Evolutionary conservation across 2,329 filamentous ascomycete species (phyloP), one percentile per base, ranked within the genome.

Genomic region (Pseudopyrenochaeta lycopersici): DNA sequence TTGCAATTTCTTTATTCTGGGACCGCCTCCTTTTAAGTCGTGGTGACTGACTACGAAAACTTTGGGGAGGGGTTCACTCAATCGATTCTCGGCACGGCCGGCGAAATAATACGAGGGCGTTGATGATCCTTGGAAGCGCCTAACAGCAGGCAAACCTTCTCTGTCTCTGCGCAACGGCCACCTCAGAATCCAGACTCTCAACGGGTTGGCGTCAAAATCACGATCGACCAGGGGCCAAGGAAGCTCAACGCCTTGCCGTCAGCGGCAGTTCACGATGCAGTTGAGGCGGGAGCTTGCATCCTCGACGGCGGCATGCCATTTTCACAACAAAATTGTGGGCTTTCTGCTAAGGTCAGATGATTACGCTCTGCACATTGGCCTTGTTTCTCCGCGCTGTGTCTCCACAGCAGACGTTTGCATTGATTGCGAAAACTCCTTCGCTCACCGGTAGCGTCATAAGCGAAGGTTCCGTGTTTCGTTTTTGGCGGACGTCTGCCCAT

Each of bases 381-480:
- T 27, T 27, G 23, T 27, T 27, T 9, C 23, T 27, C 23, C 9
- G 23, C 23, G 23, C 9, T 27, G 33, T 36, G 33, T 36, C 33
- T 36, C 33, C 33, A 36, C 17, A 38, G 20, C 10, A 10, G 41
- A 46, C 29, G 17, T 39, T 47, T 41, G 32, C 41, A 44, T 32
- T 9, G 14, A 46, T 7, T 36, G 21, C 11, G 18, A 36, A 6
- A 4, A 44, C 18, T 32, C 23, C 21, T 17, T 18, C 23, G 45
- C 12, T 27, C 23, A 40, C 12, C 29, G 10, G 41, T 20, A 21
- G 50, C 50, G 52, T 58, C 56, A 54, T 53, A 53, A 46, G 52
- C 51, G 46, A 49, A 46, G 20, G 41, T 30, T 49, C 17, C 50
- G 35, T 49, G 61, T 67, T 67, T 66, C 61, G 58, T 55, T 57